A percentile compares a stretch with the other conserved stretches of the same genome.
phyloP scores from a whole-genome alignment of 2,329 filamentous ascomycete species.

The Aureobasidium sp. region DNA sequence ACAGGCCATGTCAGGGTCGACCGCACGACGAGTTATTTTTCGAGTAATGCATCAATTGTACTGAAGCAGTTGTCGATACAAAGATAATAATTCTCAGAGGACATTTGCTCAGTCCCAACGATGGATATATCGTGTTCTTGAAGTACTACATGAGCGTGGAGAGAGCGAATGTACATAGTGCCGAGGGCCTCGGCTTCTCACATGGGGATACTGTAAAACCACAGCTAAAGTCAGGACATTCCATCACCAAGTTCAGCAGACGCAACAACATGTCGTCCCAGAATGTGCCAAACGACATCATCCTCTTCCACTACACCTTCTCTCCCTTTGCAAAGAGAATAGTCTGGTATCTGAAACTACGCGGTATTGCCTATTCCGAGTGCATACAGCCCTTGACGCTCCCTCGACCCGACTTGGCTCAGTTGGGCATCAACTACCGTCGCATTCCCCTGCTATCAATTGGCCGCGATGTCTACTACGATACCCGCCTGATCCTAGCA shows the following conservation, averaged over 20 bases:
- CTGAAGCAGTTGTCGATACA: not conserved
- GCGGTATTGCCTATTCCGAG: constrained; percentile 59
- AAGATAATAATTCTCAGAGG: not conserved
- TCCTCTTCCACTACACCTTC: constrained; percentile 59
- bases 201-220: not conserved
- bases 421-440: constrained; percentile 58
- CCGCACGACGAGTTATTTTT: not conserved
- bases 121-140: not conserved
- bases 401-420: constrained; percentile 57
- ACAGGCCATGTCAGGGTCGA: not conserved
- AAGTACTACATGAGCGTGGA: too few relatives aligned
- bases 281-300: constrained; percentile 37
- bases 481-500: constrained; percentile 60
- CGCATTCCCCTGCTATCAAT: constrained; percentile 63
- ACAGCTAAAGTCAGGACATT: not conserved
- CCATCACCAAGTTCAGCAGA: not conserved
- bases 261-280: constrained; percentile 20
- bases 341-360: constrained; percentile 60
- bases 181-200: not conserved
- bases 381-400: constrained; percentile 63
- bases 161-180: too few relatives aligned
- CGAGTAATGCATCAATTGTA: not conserved
- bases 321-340: constrained; percentile 60
- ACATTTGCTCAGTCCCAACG: not conserved
- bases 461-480: constrained; percentile 61